Evolutionary conservation across 1,284 basidiomycete genomes (phyloP).

Genomic region (Ustilago cynodontis): DNA sequence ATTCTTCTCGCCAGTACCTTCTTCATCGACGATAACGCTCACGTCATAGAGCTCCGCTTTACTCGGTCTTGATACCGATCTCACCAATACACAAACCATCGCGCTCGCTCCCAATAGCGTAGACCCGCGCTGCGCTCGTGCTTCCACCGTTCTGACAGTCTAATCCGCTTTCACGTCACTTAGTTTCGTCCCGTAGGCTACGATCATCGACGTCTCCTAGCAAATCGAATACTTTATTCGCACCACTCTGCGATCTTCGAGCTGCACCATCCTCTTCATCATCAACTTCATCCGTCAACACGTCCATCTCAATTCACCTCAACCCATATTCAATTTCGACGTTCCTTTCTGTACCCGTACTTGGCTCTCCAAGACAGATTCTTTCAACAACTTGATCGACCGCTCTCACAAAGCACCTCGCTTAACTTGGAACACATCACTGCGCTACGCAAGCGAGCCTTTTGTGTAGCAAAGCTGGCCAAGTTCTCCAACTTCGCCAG

Average conservation of each 20-base stretch:
- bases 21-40: slow-evolving; percentile 2
- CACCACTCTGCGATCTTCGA: slow-evolving; percentile 42
- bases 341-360: not conserved
- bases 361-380: not conserved
- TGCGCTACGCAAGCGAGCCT: not conserved
- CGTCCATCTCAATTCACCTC: too few species aligned
- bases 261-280: slow-evolving; percentile 10
- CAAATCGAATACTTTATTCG: slow-evolving; percentile 21
- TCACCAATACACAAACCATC: not conserved
- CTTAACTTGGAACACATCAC: not conserved
- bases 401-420: not conserved
- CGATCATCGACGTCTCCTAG: slow-evolving; percentile 35
- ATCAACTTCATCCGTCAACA: not conserved
- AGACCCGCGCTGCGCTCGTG: slow-evolving; percentile 12
- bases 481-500: slow-evolving; percentile 10
- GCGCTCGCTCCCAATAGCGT: not conserved
- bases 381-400: not conserved
- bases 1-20: not conserved
- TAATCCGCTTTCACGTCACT: slow-evolving; percentile 19
- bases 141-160: slow-evolving; percentile 6
- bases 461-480: not conserved
- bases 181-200: slow-evolving; percentile 50
- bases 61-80: slow-evolving; percentile 5
- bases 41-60: slow-evolving; percentile 17
- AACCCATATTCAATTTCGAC: too few species aligned